Base-by-base conservation (phyloP, 345 rosid genomes). In the Syzygium oleosum region DNA sequence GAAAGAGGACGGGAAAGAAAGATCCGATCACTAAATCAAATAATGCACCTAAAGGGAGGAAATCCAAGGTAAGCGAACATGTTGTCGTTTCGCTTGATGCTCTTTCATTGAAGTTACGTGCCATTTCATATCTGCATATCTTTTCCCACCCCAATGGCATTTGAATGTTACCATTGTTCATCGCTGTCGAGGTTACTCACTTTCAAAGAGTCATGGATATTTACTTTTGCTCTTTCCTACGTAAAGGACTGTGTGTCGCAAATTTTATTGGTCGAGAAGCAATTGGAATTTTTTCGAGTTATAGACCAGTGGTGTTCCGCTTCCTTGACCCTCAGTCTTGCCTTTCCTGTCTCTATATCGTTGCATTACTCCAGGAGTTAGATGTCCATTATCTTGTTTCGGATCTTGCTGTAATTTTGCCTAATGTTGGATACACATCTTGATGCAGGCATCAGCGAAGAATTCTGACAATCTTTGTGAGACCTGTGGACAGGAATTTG, bases 401-500 rank as follows among this genome's bases (percentile, higher is more conserved):
- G 41, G 31, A 13, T 52, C 51, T 85, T 34, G 87, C 51, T n/a
- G 17, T 58, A 31, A 52, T 84, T 84, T 51, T 84, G 23, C 34
- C 19, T 52, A 5, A 49, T 51, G 22, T 31, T 51, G 55, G 31
- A 46, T 51, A 9, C 7, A 17, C 85, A 46, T 84, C 12, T 78
- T 12, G 53, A 29, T 84, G 55, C 96, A 97, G 99, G 95, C 93
- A 77, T 52, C 91, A 49, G 8, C 91, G 0, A 97, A 95, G 91
- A 90, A 92, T 89, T 85, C 91, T 80, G 89, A 92, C 89, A 93
- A 94, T 90, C 49, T 88, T 27, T 97, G 99, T 19, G 98, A 95
- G 84, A 92, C 90, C 84, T 97, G 99, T 54, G 98, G 95, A 56
- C 96, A 94, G 89, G 99, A 95, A 88, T 97, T 95, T 73, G 98